Evolutionary conservation across 805 yeast genomes (phyloP).

Genomic region (Hanseniaspora occidentalis): DNA sequence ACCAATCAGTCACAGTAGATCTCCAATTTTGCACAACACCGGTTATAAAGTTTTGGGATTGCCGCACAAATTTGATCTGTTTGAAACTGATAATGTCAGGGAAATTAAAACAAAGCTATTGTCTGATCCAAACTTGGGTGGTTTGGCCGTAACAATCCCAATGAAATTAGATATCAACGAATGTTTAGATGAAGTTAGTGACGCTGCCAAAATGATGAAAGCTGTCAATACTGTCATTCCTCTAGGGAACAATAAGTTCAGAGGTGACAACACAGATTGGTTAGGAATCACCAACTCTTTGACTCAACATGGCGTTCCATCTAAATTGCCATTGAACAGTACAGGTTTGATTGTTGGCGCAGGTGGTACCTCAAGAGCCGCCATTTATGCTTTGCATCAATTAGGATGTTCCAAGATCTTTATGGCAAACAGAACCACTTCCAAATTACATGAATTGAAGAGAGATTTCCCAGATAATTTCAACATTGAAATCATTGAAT

Average conservation of each 20-base stretch:
- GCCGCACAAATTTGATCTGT: conserved; percentile 56
- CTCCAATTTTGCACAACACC: conserved; percentile 78
- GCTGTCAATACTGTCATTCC: conserved; percentile 85
- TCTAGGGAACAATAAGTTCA: conserved; percentile 33
- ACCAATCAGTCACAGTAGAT: conserved; percentile 78
- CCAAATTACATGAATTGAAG: conserved; percentile 49
- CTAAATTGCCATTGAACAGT: conserved; percentile 25
- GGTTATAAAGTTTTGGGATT: conserved; percentile 64
- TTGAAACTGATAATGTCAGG: conserved; percentile 54
- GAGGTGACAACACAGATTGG: conserved; percentile 96
- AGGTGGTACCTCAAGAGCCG: conserved; percentile 96
- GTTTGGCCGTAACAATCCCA: conserved; percentile 93
- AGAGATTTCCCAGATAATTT: conserved; percentile 46
- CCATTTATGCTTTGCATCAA: conserved; percentile 68
- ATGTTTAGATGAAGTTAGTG: conserved; percentile 50
- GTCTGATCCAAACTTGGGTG: conserved; percentile 54
- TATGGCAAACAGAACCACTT: conserved; percentile 66
- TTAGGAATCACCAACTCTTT: conserved; percentile 70
- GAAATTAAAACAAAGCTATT: conserved; percentile 43
- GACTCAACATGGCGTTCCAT: conserved; percentile 46
- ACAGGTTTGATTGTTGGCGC: conserved; percentile 82
- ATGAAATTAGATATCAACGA: conserved; percentile 70
- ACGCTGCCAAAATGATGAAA: conserved; percentile 74
- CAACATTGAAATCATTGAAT: conserved; percentile 45
- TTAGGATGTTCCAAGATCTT: conserved; percentile 71